Percentiles rank a stretch among this genome's conserved stretches.
These are phyloP conservation scores for Dioscorea zingiberensis DNA, from an alignment of 106 monocot species.

Conservation along the genomic window DNA sequence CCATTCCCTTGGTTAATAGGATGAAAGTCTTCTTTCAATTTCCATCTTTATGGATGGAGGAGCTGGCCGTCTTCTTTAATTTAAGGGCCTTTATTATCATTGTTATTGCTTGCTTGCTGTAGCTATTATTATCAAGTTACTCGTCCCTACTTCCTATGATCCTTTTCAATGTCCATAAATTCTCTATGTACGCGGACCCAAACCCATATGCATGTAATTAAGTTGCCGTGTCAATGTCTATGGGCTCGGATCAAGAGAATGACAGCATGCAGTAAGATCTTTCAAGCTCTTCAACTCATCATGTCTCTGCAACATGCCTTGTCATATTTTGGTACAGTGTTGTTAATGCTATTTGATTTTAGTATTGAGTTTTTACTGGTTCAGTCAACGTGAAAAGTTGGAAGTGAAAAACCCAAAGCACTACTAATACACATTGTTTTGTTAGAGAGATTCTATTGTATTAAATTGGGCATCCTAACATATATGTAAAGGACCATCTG, in stretches of 20 bases:
- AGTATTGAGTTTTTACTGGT: too few species aligned
- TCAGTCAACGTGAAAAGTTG: too few species aligned
- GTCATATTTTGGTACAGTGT: not conserved
- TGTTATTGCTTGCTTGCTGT: not conserved
- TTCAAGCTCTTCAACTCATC: constrained; percentile 2
- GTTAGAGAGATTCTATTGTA: too few species aligned
- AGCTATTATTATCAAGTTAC: not conserved
- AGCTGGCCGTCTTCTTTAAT: not conserved
- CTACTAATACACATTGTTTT: too few species aligned
- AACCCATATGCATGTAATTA: constrained; percentile 3
- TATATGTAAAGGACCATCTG: too few species aligned
- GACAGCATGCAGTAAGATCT: not conserved
- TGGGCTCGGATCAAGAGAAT: not conserved
- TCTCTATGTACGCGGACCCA: not conserved
- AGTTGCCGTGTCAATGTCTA: not conserved
- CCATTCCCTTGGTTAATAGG: too few species aligned
- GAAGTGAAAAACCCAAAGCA: too few species aligned
- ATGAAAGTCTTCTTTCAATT: too few species aligned
- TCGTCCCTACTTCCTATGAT: not conserved
- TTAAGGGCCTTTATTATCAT: not conserved
- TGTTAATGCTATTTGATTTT: too few species aligned
- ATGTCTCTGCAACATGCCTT: not conserved
- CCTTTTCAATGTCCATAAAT: constrained; percentile 1
- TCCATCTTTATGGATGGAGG: constrained; percentile 1
- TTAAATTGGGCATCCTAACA: too few species aligned